Conservation (phyloP, 2,329 filamentous ascomycete species). For the Hymenoscyphus scutula region DNA sequence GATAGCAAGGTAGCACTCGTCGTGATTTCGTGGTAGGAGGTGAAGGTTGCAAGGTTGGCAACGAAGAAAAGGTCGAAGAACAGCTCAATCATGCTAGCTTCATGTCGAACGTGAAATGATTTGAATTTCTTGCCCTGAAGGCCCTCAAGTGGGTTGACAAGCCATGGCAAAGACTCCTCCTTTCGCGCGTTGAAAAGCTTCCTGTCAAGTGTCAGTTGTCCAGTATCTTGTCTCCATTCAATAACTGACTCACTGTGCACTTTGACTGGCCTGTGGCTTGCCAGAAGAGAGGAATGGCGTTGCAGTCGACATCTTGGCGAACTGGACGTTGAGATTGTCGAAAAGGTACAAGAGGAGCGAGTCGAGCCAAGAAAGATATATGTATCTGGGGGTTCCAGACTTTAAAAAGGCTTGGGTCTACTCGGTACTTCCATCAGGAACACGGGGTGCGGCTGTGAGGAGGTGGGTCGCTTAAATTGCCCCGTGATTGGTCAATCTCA, state of each 20-base stretch:
- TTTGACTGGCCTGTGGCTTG: conserved; percentile 7
- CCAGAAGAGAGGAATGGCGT: background rate
- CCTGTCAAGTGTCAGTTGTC: conserved; percentile 1
- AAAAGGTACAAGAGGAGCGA: background rate
- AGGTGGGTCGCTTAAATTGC: background rate
- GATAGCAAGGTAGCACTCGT: conserved; percentile 40
- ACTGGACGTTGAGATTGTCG: background rate
- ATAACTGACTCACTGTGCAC: conserved; percentile 5
- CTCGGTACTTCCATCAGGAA: background rate
- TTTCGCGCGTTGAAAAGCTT: conserved; percentile 15
- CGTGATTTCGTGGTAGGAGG: conserved; percentile 51
- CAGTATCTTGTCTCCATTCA: background rate
- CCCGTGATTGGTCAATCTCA: background rate
- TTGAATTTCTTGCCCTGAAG: conserved; percentile 13
- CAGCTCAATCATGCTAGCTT: conserved; percentile 54
- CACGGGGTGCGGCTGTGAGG: background rate
- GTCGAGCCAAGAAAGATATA: background rate
- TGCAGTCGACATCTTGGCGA: conserved; percentile 8
- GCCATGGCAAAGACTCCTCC: conserved; percentile 13
- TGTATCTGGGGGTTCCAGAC: background rate
- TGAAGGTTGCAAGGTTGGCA: conserved; percentile 56
- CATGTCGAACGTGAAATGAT: conserved; percentile 28
- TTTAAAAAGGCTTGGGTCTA: conserved; percentile 4
- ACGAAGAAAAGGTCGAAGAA: conserved; percentile 60
- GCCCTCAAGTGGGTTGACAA: conserved; percentile 16